Evolutionary conservation across 2,329 filamentous ascomycete species (phyloP).

Genomic region (Penicillium sp.): DNA sequence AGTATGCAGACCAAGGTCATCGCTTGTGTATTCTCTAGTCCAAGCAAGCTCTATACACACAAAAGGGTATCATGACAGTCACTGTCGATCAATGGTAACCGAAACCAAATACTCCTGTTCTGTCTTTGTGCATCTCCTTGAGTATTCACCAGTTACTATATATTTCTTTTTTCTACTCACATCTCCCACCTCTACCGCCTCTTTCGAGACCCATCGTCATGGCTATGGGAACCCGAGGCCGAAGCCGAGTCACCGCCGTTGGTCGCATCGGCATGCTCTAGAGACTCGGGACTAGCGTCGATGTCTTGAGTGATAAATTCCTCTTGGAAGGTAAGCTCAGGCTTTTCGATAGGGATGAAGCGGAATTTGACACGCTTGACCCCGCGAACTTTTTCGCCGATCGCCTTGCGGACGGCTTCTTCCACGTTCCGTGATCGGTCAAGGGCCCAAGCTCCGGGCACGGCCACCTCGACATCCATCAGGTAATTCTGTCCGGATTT

Average conservation of each 20-base stretch:
- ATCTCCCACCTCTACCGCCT: conserved; percentile 21
- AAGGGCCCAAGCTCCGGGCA: conserved; percentile 77
- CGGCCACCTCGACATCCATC: conserved; percentile 83
- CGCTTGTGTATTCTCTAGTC: conserved; percentile 13
- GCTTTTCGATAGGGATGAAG: conserved; percentile 73
- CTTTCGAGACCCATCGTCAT: conserved; percentile 26
- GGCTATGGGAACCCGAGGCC: conserved; percentile 26
- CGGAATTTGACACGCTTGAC: conserved; percentile 82
- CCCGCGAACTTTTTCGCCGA: conserved; percentile 79
- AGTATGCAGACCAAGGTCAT: not conserved
- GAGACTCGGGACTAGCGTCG: conserved; percentile 61
- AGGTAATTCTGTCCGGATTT: conserved; percentile 98
- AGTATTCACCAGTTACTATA: no score
- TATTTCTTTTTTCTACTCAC: not conserved
- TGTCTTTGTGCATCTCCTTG: not conserved
- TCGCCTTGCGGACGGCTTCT: conserved; percentile 69
- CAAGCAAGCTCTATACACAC: conserved; percentile 21
- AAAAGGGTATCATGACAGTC: conserved; percentile 19
- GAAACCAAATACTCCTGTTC: not conserved
- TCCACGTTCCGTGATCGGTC: conserved; percentile 72
- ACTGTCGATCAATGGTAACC: conserved; percentile 10
- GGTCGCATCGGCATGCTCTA: conserved; percentile 50
- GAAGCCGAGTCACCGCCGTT: conserved; percentile 5
- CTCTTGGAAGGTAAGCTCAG: conserved; percentile 66
- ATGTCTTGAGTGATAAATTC: conserved; percentile 74